phyloP scores from a whole-genome alignment of 1,139 yeast species.

The Lodderomyces theae region DNA sequence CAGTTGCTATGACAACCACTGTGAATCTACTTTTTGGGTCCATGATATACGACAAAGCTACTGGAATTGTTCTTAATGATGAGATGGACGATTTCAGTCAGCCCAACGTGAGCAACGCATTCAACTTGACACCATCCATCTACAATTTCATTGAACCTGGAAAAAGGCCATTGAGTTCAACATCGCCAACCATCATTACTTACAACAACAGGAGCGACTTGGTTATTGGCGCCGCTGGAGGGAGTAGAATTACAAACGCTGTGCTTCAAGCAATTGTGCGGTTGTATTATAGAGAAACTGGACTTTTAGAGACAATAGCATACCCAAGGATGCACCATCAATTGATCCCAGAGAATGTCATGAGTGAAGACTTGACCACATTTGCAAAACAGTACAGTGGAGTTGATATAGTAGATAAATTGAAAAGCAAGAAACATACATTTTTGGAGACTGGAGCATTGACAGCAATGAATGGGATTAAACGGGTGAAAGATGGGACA shows the following conservation, averaged over 20 bases:
- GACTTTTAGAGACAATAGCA: constrained; percentile 67
- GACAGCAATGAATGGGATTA: constrained; percentile 46
- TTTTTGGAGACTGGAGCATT: constrained; percentile 35
- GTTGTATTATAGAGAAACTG: constrained; percentile 51
- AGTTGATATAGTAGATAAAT: constrained; percentile 13
- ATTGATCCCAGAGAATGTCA: constrained; percentile 67
- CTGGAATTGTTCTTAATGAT: constrained; percentile 82
- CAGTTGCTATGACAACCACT: constrained; percentile 86
- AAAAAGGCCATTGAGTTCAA: constrained; percentile 82
- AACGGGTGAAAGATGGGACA: constrained; percentile 17
- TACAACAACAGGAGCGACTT: constrained; percentile 52
- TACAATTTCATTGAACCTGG: constrained; percentile 73
- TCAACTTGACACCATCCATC: constrained; percentile 75
- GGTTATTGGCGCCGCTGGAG: constrained; percentile 92
- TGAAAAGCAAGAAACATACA: constrained; percentile 27
- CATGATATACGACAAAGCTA: constrained; percentile 69
- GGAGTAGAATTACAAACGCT: constrained; percentile 83
- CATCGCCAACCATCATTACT: constrained; percentile 70
- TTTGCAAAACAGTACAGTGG: constrained; percentile 26
- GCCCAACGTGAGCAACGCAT: constrained; percentile 68
- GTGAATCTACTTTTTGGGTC: constrained; percentile 86
- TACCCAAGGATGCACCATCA: constrained; percentile 89
- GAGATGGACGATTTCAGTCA: constrained; percentile 97
- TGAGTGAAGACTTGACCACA: constrained; percentile 51
- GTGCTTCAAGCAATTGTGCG: constrained; percentile 78